A percentile compares a stretch with the other conserved stretches of the same genome.
These are phyloP conservation scores for Nadsonia starkeyi-henricii DNA, from an alignment of 1,139 yeast genomes.

Conservation along the genomic window DNA sequence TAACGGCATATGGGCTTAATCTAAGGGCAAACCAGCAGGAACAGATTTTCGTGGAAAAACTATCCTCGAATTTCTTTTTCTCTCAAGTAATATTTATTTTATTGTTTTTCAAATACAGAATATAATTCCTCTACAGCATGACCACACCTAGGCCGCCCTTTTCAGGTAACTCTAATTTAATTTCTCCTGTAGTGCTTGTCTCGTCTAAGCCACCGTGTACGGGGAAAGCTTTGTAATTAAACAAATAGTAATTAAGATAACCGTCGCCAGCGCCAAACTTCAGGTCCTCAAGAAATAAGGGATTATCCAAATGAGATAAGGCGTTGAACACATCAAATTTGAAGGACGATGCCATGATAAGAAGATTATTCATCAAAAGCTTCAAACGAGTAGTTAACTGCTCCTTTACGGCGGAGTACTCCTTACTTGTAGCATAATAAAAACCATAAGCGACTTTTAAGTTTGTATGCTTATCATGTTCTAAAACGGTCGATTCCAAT, in stretches of 20 bases:
- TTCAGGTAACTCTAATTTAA: slow-evolving; percentile 29
- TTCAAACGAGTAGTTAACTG: slow-evolving; percentile 32
- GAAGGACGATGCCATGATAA: slow-evolving; percentile 51
- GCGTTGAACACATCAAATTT: slow-evolving; percentile 90
- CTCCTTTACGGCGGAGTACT: slow-evolving; percentile 1
- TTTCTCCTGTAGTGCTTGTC: slow-evolving; percentile 26
- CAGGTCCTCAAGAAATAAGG: slow-evolving; percentile 62
- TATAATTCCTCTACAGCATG: slow-evolving; percentile 38
- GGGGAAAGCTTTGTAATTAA: slow-evolving; percentile 76
- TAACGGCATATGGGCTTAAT: too few species aligned
- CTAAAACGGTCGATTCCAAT: slow-evolving; percentile 73
- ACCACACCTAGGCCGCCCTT: slow-evolving; percentile 86
- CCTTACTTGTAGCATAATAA: slow-evolving; percentile 59
- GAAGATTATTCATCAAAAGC: slow-evolving; percentile 55
- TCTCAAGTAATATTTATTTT: neutral
- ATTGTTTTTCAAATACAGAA: neutral
- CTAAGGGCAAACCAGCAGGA: too few species aligned
- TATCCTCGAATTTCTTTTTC: too few species aligned
- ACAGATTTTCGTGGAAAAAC: too few species aligned
- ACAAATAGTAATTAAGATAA: slow-evolving; percentile 72
- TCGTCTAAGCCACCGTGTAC: slow-evolving; percentile 65
- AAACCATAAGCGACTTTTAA: slow-evolving; percentile 79
- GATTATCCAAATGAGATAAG: slow-evolving; percentile 78
- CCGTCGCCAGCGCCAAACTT: slow-evolving; percentile 96
- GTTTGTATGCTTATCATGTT: slow-evolving; percentile 42